Evolutionary conservation across 805 yeast species (phyloP), one percentile per base, ranked within the genome.

Genomic region (Yarrowia deformans): DNA sequence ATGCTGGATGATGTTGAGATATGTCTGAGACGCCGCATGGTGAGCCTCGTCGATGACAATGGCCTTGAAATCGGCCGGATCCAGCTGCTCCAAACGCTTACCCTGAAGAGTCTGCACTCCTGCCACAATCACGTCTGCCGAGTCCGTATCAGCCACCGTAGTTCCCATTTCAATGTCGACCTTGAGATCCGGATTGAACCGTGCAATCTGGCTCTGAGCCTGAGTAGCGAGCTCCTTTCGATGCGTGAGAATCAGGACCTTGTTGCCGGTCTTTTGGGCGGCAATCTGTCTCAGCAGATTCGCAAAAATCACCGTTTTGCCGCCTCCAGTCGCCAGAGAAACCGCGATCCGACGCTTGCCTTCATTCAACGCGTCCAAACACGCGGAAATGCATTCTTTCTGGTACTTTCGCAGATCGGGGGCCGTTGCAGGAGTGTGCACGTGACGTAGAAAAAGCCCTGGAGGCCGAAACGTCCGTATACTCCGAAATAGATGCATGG

Each of bases 311-410:
- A 69, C 91, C 0, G 98, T 93, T 74, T 93, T 93, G 6, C 98
- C 98, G 13, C 97, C 95, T 0, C 98, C 98, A 0, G 98, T 94
- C 14, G 97, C 97, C 46, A 93, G 77, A 37, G 92, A 89, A 1
- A 92, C 93, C 0, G 94, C 97, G 0, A 92, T 84, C 60, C 95
- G 81, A 19, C 82, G 77, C 1, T 77, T 73, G 0, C 88, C 88
- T 0, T 73, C 70, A 0, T 78, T 73, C 1, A 89, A 75, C 0
- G 91, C 83, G 0, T 77, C 72, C 0, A 87, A 72, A 42, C 93
- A 87, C 0, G 82, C 76, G 0, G 83, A 75, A 1, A 93, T 84
- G 66, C 97, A 93, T 54, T 89, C 88, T 35, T 82, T 78, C 75
- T 93, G 98, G 76, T 93, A 93, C 9, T 79, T 81, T 23, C 87